Evolutionary conservation across 139 green algal genomes (phyloP).

Genomic region (Chlorella vulgaris): DNA sequence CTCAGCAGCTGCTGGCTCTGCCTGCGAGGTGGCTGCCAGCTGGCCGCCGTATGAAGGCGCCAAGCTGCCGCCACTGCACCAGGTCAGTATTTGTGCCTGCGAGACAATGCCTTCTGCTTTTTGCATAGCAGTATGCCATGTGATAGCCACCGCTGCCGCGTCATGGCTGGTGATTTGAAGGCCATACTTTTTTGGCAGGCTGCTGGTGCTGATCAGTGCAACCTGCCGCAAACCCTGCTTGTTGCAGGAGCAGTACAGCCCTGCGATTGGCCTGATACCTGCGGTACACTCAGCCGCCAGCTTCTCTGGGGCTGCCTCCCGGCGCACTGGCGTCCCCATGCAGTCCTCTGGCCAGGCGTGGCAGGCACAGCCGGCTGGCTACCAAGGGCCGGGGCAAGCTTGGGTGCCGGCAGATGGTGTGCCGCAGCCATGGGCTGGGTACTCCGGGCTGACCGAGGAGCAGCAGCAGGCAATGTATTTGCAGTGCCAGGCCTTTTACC

Average conservation of each 20-base stretch:
- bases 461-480: not conserved
- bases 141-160: no score
- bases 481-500: not conserved
- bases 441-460: not conserved
- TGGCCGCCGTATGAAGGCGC: slow-evolving; percentile 29
- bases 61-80: slow-evolving; percentile 21
- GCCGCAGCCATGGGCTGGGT: not conserved
- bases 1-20: not conserved
- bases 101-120: no score
- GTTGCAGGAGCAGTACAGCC: slow-evolving; percentile 1
- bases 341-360: no score
- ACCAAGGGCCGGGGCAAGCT: not conserved
- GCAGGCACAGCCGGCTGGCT: not conserved
- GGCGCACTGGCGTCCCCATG: no score
- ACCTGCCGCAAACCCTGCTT: not conserved
- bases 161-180: no score
- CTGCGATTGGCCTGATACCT: slow-evolving; percentile 2
- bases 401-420: not conserved
- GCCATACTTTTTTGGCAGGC: no score
- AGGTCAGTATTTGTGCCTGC: not conserved
- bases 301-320: slow-evolving; percentile 1
- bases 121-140: no score
- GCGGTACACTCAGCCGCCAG: not conserved
- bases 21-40: slow-evolving; percentile 24
- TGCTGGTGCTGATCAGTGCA: not conserved